Conservation (phyloP, 208 protist species). For the Leishmania mexicana region DNA sequence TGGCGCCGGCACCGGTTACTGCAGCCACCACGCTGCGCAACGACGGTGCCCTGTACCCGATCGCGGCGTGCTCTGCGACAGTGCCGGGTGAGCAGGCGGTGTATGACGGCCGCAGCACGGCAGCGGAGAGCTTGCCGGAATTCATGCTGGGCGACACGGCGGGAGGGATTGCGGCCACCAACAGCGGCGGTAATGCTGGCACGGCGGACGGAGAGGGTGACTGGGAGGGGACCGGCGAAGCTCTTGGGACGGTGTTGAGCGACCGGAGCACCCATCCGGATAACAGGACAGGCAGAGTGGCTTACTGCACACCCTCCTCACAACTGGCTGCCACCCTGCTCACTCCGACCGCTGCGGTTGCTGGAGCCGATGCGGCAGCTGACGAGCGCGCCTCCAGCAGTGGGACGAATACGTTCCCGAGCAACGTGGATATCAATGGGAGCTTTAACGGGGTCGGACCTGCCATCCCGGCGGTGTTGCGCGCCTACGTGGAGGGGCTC, state of each 20-base stretch:
- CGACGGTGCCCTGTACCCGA: neutral
- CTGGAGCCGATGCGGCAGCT: neutral
- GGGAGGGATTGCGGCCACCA: neutral
- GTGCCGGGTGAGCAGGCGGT: neutral
- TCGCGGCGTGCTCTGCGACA: neutral
- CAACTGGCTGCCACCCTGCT: neutral
- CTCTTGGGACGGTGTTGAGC: slow-evolving; percentile 1
- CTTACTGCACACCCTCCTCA: neutral
- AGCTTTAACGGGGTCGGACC: slow-evolving; percentile 27
- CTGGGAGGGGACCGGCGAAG: neutral
- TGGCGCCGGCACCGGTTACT: neutral
- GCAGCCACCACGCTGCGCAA: neutral
- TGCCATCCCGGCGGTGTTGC: slow-evolving; percentile 22
- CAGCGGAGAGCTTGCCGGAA: neutral
- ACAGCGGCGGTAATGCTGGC: neutral
- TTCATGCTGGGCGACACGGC: neutral
- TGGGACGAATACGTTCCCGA: neutral
- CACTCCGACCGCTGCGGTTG: neutral
- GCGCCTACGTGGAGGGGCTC: slow-evolving; percentile 23
- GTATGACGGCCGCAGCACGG: neutral
- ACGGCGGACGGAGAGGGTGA: neutral
- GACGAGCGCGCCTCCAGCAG: slow-evolving; percentile 1
- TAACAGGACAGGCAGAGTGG: neutral
- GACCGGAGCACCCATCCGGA: slow-evolving; percentile 1
- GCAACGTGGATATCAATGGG: slow-evolving; percentile 7